Evolutionary conservation across 2,329 filamentous ascomycete species (phyloP).

Genomic region (Hortaea sp.): DNA sequence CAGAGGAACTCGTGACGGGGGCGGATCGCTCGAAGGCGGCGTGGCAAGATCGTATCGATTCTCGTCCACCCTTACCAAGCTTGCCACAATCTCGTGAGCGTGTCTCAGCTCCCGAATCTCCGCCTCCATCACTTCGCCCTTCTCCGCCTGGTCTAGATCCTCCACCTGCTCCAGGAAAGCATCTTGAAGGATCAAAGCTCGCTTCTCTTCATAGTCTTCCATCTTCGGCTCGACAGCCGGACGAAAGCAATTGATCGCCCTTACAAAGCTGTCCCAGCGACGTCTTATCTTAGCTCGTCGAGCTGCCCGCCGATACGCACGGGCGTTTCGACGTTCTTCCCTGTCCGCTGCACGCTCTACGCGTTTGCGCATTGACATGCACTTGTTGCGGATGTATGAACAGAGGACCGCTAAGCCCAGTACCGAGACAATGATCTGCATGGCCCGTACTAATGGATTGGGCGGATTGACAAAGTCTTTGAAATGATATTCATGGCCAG

Average conservation of each 20-base stretch:
- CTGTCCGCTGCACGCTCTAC: constrained; percentile 43
- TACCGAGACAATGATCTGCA: constrained; percentile 35
- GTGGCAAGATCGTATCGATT: constrained; percentile 22
- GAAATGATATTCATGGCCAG: constrained; percentile 7
- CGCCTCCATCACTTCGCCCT: constrained; percentile 32
- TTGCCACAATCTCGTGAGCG: constrained; percentile 42
- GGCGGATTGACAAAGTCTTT: constrained; percentile 16
- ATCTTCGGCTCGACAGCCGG: constrained; percentile 23
- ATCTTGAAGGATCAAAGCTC: constrained; percentile 34
- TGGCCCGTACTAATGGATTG: constrained; percentile 27
- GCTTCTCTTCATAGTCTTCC: constrained; percentile 44
- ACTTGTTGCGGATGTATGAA: constrained; percentile 37
- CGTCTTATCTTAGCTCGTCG: constrained; percentile 40
- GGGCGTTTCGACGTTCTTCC: constrained; percentile 44
- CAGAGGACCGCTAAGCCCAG: constrained; percentile 36
- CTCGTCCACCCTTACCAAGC: constrained; percentile 17
- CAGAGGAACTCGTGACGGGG: constrained; percentile 16
- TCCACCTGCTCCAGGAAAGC: constrained; percentile 26
- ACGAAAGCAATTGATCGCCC: constrained; percentile 20
- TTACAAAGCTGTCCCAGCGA: constrained; percentile 35
- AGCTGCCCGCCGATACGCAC: constrained; percentile 44
- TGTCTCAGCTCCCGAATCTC: constrained; percentile 43
- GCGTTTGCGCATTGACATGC: constrained; percentile 39
- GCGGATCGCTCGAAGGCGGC: constrained; percentile 12
- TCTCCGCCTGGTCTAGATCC: constrained; percentile 35